A percentile compares a stretch with the other conserved stretches of the same genome.
These are phyloP conservation scores for Mucor indicus DNA, from an alignment of 371 early-diverging fungal genomes.

Conservation along the genomic window DNA sequence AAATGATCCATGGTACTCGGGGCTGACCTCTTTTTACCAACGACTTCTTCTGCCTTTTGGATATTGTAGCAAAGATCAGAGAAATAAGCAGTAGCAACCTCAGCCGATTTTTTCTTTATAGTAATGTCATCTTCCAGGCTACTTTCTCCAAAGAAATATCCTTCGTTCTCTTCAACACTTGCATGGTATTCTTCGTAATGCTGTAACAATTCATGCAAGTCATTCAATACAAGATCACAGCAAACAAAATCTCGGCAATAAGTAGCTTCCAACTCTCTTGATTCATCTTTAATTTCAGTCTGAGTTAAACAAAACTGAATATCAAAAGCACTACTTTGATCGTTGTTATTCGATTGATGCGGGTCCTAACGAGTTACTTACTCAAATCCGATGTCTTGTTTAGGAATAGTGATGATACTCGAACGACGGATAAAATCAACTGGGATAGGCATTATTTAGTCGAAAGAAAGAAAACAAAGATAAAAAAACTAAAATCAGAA, in stretches of 20 bases:
- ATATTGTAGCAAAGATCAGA: slow-evolving; percentile 26
- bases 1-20: slow-evolving; percentile 26
- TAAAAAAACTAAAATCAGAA: too few species aligned
- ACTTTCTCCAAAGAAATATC: slow-evolving; percentile 20
- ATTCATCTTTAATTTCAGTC: slow-evolving; percentile 54
- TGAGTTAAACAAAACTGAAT: slow-evolving; percentile 40
- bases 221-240: slow-evolving; percentile 79
- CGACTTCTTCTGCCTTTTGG: slow-evolving; percentile 1
- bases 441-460: slow-evolving; percentile 42
- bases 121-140: background rate
- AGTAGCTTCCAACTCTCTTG: slow-evolving; percentile 77
- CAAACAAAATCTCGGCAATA: slow-evolving; percentile 92
- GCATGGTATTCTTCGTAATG: slow-evolving; percentile 94
- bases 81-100: too few species aligned
- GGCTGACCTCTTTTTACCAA: slow-evolving; percentile 26
- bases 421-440: slow-evolving; percentile 40
- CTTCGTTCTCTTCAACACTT: slow-evolving; percentile 73
- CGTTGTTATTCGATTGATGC: too few species aligned
- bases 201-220: slow-evolving; percentile 87
- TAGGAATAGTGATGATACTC: slow-evolving; percentile 42
- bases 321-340: slow-evolving; percentile 25
- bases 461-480: too few species aligned
- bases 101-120: background rate
- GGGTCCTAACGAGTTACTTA: too few species aligned
- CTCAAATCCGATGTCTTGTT: slow-evolving; percentile 33